A percentile compares a stretch with the other conserved stretches of the same genome.
Conservation (phyloP, 2,329 filamentous ascomycete species). For the Fusarium secorum region DNA sequence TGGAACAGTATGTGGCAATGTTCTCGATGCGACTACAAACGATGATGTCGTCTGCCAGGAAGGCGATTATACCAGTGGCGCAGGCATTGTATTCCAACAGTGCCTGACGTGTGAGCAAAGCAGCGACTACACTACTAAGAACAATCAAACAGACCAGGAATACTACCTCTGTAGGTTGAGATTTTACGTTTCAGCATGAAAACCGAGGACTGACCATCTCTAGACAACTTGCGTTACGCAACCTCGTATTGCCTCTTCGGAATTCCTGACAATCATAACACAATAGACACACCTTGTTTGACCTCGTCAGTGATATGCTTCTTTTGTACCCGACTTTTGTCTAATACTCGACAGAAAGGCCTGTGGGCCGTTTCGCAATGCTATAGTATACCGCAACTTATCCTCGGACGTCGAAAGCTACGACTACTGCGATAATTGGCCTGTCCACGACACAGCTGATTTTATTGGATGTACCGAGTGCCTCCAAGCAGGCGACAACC, state of each 20-base stretch:
- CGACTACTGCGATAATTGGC: conserved; percentile 63
- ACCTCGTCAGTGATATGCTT: conserved; percentile 53
- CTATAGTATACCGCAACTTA: conserved; percentile 60
- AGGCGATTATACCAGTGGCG: conserved; percentile 48
- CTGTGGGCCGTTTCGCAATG: conserved; percentile 58
- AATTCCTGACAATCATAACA: conserved; percentile 54
- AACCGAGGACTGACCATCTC: background rate
- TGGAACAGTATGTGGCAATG: conserved; percentile 61
- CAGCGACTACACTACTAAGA: conserved; percentile 56
- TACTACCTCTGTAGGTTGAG: conserved; percentile 61
- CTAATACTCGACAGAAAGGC: conserved; percentile 53
- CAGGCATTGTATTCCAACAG: conserved; percentile 58
- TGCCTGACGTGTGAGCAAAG: conserved; percentile 62
- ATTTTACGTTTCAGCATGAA: background rate
- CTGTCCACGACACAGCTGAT: conserved; percentile 48
- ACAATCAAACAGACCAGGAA: conserved; percentile 60
- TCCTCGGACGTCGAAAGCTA: conserved; percentile 55
- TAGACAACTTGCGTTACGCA: conserved; percentile 67
- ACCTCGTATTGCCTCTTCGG: conserved; percentile 65
- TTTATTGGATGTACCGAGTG: conserved; percentile 56
- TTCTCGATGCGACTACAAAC: conserved; percentile 54
- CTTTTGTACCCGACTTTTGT: background rate
- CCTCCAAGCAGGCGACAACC: conserved; percentile 48
- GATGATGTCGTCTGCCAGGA: conserved; percentile 60
- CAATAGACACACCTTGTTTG: conserved; percentile 56